phyloP scores from a whole-genome alignment of 2,329 filamentous ascomycete species.

The Cucurbitaria berberidis region DNA sequence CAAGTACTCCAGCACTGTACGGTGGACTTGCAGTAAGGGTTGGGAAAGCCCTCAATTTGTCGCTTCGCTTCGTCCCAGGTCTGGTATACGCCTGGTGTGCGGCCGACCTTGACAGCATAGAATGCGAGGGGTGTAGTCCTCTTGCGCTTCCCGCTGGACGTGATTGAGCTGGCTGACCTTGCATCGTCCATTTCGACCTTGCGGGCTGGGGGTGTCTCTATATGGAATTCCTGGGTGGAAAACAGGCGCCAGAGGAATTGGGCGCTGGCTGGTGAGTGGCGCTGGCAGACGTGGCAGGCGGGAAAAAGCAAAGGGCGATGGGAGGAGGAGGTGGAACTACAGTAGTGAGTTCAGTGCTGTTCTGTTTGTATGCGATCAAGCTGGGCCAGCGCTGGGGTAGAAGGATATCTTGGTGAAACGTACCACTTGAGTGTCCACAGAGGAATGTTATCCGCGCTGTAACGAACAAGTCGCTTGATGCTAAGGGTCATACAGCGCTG shows the following conservation, averaged over 20 bases:
- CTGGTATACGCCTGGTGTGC: constrained; percentile 67
- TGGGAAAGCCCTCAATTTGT: constrained; percentile 64
- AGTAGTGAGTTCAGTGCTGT: background rate
- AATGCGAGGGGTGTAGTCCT: constrained; percentile 59
- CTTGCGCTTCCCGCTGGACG: constrained; percentile 61
- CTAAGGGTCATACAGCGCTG: constrained; percentile 17
- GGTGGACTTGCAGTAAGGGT: constrained; percentile 45
- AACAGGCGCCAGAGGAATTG: background rate
- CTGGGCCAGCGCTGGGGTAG: background rate
- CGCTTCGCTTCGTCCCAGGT: constrained; percentile 67
- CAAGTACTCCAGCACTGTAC: background rate
- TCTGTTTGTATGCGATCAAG: background rate
- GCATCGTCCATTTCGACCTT: constrained; percentile 24
- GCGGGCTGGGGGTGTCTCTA: constrained; percentile 2
- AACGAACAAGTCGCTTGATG: constrained; percentile 3
- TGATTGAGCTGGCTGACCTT: constrained; percentile 30
- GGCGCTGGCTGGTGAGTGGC: background rate
- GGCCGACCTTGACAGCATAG: constrained; percentile 68
- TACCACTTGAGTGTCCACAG: constrained; percentile 13
- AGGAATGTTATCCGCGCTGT: constrained; percentile 5
- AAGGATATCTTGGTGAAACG: background rate
- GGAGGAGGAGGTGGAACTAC: background rate
- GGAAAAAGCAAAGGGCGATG: background rate
- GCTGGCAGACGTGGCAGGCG: background rate
- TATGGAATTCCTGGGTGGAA: constrained; percentile 5